These are phyloP conservation scores for Combretum micranthum DNA, from an alignment of 345 rosid genomes.

Conservation along the genomic window DNA sequence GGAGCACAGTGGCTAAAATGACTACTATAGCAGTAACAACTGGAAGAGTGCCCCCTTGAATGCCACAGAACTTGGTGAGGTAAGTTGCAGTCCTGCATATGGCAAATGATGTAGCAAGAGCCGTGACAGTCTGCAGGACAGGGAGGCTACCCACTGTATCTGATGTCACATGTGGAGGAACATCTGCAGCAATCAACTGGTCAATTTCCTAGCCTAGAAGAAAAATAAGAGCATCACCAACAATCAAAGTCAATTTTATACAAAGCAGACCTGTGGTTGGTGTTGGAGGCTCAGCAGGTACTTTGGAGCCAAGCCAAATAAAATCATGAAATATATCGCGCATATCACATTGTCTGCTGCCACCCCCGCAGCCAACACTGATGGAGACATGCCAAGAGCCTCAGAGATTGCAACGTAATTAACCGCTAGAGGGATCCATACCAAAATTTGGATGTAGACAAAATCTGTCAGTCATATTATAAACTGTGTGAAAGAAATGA, in stretches of 20 bases:
- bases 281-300: constrained; percentile 51
- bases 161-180: constrained; percentile 18
- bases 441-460: constrained; percentile 1
- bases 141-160: constrained; percentile 27
- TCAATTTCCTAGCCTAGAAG: not conserved
- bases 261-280: constrained; percentile 31
- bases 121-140: constrained; percentile 47
- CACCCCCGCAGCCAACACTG: constrained; percentile 75
- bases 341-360: constrained; percentile 82
- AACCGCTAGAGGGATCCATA: constrained; percentile 42
- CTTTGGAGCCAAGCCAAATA: constrained; percentile 68
- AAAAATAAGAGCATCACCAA: not conserved
- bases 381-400: constrained; percentile 68
- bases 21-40: constrained; percentile 57
- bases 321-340: constrained; percentile 48
- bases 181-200: constrained; percentile 30
- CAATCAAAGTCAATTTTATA: not conserved
- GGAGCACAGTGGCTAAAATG: constrained; percentile 57
- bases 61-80: constrained; percentile 31
- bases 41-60: constrained; percentile 70
- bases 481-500: constrained; percentile 1
- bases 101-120: constrained; percentile 50
- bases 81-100: constrained; percentile 57
- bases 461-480: constrained; percentile 9
- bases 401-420: constrained; percentile 83